Percentiles rank a stretch among this genome's conserved stretches.
Evolutionary conservation across 768 basidiomycete species (phyloP).

Genomic region (Collybia sp.): DNA sequence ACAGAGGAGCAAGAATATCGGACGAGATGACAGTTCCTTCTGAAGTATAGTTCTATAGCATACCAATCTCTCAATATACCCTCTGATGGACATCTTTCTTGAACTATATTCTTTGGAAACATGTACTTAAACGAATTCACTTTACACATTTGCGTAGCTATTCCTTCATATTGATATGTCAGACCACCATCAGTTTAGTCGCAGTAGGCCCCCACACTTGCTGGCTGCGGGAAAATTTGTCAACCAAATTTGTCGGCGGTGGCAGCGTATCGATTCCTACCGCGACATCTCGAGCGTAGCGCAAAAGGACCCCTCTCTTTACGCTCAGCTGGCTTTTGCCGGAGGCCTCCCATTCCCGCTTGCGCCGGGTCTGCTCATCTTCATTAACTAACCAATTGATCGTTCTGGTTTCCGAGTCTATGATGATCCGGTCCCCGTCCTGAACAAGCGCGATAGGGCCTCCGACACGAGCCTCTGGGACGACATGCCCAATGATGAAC

Average conservation of each 20-base stretch:
- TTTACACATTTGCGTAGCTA: background rate
- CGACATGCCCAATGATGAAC: slow-evolving; percentile 53
- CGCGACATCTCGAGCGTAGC: slow-evolving; percentile 84
- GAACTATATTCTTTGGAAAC: too few relatives aligned
- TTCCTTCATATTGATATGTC: background rate
- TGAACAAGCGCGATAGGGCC: slow-evolving; percentile 85
- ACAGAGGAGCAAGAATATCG: slow-evolving; percentile 10
- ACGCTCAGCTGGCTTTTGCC: slow-evolving; percentile 62
- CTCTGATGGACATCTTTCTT: too few relatives aligned
- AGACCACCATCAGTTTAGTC: slow-evolving; percentile 39
- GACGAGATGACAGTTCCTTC: slow-evolving; percentile 13
- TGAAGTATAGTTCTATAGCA: slow-evolving; percentile 6
- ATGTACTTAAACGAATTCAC: background rate
- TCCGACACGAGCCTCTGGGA: slow-evolving; percentile 65
- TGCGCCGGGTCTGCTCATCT: slow-evolving; percentile 56
- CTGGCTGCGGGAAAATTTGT: slow-evolving; percentile 47
- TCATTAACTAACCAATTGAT: slow-evolving; percentile 76
- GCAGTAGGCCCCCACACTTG: slow-evolving; percentile 77
- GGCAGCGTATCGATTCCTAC: slow-evolving; percentile 42
- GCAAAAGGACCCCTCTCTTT: slow-evolving; percentile 67
- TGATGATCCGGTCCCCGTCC: slow-evolving; percentile 76
- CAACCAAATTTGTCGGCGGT: background rate
- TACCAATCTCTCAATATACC: too few relatives aligned
- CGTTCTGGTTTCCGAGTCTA: slow-evolving; percentile 59
- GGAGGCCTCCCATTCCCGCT: slow-evolving; percentile 64